Evolutionary conservation across 495 filamentous ascomycete species (phyloP).

Genomic region (Trichoderma virens): DNA sequence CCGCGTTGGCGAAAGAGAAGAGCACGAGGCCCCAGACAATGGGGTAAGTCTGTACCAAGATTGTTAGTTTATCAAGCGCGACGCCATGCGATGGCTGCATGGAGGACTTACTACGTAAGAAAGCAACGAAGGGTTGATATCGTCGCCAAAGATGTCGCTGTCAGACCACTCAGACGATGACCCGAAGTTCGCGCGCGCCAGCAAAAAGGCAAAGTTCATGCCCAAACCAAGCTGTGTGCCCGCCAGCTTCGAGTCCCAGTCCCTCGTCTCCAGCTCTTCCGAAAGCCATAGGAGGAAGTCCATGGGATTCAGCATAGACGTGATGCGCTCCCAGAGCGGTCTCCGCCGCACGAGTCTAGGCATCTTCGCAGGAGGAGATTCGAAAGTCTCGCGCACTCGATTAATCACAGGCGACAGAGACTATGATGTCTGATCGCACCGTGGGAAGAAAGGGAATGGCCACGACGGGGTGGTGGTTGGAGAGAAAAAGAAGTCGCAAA

Average conservation of each 20-base stretch:
- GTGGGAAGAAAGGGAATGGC: neutral
- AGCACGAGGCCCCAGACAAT: slow-evolving; percentile 57
- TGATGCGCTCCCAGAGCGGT: slow-evolving; percentile 68
- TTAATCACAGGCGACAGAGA: neutral
- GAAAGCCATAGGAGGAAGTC: slow-evolving; percentile 86
- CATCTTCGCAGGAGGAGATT: neutral
- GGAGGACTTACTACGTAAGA: slow-evolving; percentile 65
- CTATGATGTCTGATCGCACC: neutral
- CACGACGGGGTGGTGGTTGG: neutral
- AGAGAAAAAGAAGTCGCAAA: neutral
- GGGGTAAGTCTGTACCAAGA: slow-evolving; percentile 50
- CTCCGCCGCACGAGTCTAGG: slow-evolving; percentile 53
- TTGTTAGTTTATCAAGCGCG: slow-evolving; percentile 6
- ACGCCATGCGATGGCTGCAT: neutral
- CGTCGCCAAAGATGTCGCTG: slow-evolving; percentile 83
- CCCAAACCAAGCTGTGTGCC: slow-evolving; percentile 64
- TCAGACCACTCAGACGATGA: slow-evolving; percentile 31
- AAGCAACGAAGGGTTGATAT: slow-evolving; percentile 52
- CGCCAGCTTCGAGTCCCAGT: slow-evolving; percentile 79
- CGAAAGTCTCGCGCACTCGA: neutral
- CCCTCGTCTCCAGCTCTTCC: slow-evolving; percentile 78
- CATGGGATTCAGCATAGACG: slow-evolving; percentile 70
- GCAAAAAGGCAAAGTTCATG: slow-evolving; percentile 71
- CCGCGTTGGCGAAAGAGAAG: slow-evolving; percentile 62
- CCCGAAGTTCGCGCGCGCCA: slow-evolving; percentile 70